Conservation (phyloP, 305 asterid species). For the Salvia sclarea region DNA sequence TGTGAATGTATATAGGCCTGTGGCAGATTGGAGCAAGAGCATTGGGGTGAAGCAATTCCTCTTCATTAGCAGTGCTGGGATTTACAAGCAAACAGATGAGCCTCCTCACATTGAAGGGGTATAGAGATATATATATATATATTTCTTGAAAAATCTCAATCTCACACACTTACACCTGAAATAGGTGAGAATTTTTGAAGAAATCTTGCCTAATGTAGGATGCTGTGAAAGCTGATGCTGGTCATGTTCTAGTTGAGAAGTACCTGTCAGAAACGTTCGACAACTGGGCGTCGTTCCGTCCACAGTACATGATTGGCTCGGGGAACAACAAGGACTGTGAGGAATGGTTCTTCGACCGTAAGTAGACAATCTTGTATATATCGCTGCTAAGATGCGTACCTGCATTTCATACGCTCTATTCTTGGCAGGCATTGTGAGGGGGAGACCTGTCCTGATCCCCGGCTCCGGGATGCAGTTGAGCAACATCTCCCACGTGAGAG, state of each 20-base stretch:
- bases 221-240: constrained; percentile 79
- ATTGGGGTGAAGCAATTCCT: constrained; percentile 73
- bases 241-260: constrained; percentile 89
- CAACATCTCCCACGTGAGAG: constrained; percentile 83
- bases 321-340: constrained; percentile 98
- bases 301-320: constrained; percentile 95
- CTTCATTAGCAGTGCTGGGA: constrained; percentile 95
- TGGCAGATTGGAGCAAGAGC: constrained; percentile 93
- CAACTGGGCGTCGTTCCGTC: constrained; percentile 83
- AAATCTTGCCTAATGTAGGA: constrained; percentile 56
- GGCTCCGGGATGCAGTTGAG: constrained; percentile 94
- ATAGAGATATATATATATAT: no score
- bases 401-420: constrained; percentile 22
- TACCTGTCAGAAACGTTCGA: constrained; percentile 66
- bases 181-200: background rate
- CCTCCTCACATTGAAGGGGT: constrained; percentile 99
- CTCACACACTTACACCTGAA: constrained; percentile 3
- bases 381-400: background rate
- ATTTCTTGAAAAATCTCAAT: no score
- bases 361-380: constrained; percentile 32
- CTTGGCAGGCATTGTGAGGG: constrained; percentile 75
- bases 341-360: constrained; percentile 99
- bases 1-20: constrained; percentile 58
- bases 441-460: constrained; percentile 77
- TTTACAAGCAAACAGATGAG: constrained; percentile 85